Evolutionary conservation across 2,329 filamentous ascomycete genomes (phyloP), one percentile per base, ranked within the genome.

Genomic region (Clonostachys solani): DNA sequence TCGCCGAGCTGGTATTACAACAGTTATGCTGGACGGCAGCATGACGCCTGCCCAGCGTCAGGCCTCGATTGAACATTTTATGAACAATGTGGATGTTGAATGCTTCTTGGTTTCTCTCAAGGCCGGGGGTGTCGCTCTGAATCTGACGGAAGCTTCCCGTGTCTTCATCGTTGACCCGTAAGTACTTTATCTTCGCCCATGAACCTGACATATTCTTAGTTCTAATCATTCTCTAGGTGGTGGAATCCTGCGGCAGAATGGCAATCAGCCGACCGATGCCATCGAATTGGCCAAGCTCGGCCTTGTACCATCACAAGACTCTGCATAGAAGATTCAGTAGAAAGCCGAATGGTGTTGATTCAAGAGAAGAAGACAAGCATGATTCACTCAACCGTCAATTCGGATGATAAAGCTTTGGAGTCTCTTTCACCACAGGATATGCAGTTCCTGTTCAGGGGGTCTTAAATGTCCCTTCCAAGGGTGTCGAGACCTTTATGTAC

Each of bases 161-260:
- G 94, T 99, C 10, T 97, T 96, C 66, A 96, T 97, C 51, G 84
- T 97, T 49, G 94, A 99, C 60, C 94, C 94, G 76, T 92, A 81
- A 80, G 87, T 86, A 40, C 17, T 18, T 33, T 33, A 40, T 13
- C 13, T 35, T 45, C 5, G 36, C 12, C 13, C 0, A 40, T 12
- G 2, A 23, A 16, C 43, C 50, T 40, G 53, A 53, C 16, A 41
- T n/a, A 18, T 51, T 29, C 17, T 38, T 4, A 4, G 8, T 45
- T 29, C 55, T 65, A 50, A 71, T 45, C 5, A 23, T 49, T 33
- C 51, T 35, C n/a, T 55, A 91, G 87, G 56, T 97, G 94, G 94
- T 99, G 94, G 94, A 97, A 97, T 57, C 94, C 94, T n/a, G 92
- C 92, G n/a, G 92, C 92, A 0, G 94, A 99, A 70, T 99, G 94